Evolutionary conservation across 768 basidiomycete species (phyloP), one percentile per base, ranked within the genome.

Genomic region (Lactarius hengduanensis): DNA sequence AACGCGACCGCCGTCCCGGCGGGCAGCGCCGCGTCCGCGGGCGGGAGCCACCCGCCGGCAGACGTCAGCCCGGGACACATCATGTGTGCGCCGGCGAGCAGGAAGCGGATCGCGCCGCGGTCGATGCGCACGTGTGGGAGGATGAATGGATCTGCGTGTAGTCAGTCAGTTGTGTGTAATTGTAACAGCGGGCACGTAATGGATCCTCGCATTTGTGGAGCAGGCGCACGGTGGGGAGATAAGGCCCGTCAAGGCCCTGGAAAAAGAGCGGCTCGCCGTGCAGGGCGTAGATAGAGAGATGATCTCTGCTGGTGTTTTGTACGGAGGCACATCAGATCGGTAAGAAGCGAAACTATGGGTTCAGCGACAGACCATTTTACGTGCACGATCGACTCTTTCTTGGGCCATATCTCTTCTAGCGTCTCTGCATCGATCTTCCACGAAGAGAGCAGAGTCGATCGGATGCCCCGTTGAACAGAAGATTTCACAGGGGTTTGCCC

Each of bases 31-130:
- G 79, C 80, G 45, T 87, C 86, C 16, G 86, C 77, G 10, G 92
- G 86, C 0, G 96, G 96, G 0, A 98, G 85, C 72, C 84, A 84
- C 9, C 96, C 96, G 8, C 96, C 96, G 40, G 87, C 82, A 41
- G 96, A 98, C 32, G 97, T 96, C 62, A 99, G 80, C 26, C 97
- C 97, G 5, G 97, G 97, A 72, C 91, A 95, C 94, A 96, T 96
- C 91, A 96, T 95, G 78, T 90, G 88, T 30, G 94, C 94, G 18
- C 94, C 97, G 13, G 88, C 89, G 56, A 99, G 86, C 45, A 99
- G 84, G 78, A 98, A 99, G 40, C 96, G 92, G 79, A 99, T 99
- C 61, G 97, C 97, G 58, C 97, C 97, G 59, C 96, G 89, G 80
- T 99, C 97, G 57, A 98, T 83, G 70, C 88, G 86, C 58, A 96